phyloP scores from a whole-genome alignment of 345 rosid genomes.

The Geranium brycei region DNA sequence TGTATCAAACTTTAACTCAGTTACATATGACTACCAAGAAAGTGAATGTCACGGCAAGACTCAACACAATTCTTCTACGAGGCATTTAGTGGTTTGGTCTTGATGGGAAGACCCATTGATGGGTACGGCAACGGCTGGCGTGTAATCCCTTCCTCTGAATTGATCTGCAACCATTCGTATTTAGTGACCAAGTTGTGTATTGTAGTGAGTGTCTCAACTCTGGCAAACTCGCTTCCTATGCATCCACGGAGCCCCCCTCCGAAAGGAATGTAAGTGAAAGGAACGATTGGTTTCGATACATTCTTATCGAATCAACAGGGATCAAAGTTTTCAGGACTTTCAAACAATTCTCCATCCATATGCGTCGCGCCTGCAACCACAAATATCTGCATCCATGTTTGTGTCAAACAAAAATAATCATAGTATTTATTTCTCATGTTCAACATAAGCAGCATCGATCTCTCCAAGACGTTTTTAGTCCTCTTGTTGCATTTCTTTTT shows the following conservation, averaged over 20 bases:
- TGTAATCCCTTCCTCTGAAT: slow-evolving; percentile 4
- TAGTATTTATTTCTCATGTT: no score
- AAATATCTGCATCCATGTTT: neutral
- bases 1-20: no score
- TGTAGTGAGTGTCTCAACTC: slow-evolving; percentile 2
- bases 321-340: slow-evolving; percentile 1
- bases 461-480: no score
- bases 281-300: neutral
- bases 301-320: neutral
- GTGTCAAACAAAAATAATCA: neutral
- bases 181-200: slow-evolving; percentile 2
- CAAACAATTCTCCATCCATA: slow-evolving; percentile 1
- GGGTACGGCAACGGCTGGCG: slow-evolving; percentile 8
- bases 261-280: neutral
- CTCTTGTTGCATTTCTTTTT: no score
- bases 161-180: slow-evolving; percentile 6
- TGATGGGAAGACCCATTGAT: slow-evolving; percentile 7
- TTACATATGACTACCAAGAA: no score
- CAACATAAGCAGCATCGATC: no score
- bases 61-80: no score
- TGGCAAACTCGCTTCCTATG: slow-evolving; percentile 5
- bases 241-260: slow-evolving; percentile 1
- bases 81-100: slow-evolving; percentile 1
- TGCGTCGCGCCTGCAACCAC: neutral
- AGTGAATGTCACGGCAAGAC: no score